Evolutionary conservation across 2,329 filamentous ascomycete species (phyloP).

Genomic region (Apiospora malaysiana): DNA sequence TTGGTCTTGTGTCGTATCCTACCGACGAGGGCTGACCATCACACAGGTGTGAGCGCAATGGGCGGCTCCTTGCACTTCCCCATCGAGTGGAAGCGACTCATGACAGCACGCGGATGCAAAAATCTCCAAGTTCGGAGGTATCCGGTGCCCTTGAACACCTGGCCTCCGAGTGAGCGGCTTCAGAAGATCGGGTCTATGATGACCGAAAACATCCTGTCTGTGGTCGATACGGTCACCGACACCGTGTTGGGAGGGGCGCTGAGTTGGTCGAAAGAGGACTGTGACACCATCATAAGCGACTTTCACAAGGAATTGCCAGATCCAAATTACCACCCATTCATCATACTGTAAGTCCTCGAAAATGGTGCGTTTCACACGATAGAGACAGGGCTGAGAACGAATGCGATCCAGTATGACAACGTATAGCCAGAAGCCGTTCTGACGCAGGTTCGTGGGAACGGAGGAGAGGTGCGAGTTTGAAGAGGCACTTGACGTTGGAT

Average conservation of each 20-base stretch:
- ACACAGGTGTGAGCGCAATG: not conserved
- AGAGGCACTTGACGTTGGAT: no score
- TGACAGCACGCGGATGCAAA: not conserved
- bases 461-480: no score
- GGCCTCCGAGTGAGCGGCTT: conserved; percentile 38
- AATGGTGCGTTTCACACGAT: not conserved
- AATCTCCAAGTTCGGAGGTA: conserved; percentile 31
- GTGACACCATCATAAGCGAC: conserved; percentile 32
- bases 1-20: no score
- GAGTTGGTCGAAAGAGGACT: conserved; percentile 34
- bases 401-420: not conserved
- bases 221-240: conserved; percentile 34
- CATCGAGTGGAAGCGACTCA: not conserved
- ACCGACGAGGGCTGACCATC: not conserved
- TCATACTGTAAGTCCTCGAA: conserved; percentile 35
- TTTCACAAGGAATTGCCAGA: conserved; percentile 36
- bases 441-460: not conserved
- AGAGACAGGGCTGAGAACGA: not conserved
- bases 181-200: conserved; percentile 39
- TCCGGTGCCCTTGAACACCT: conserved; percentile 37
- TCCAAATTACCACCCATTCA: conserved; percentile 36
- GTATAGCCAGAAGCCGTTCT: conserved; percentile 11
- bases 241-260: conserved; percentile 32
- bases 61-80: not conserved
- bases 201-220: conserved; percentile 35